Evolutionary conservation across 768 basidiomycete genomes (phyloP), one percentile per base, ranked within the genome.

Genomic region (Dictyophora rubrovolvata): DNA sequence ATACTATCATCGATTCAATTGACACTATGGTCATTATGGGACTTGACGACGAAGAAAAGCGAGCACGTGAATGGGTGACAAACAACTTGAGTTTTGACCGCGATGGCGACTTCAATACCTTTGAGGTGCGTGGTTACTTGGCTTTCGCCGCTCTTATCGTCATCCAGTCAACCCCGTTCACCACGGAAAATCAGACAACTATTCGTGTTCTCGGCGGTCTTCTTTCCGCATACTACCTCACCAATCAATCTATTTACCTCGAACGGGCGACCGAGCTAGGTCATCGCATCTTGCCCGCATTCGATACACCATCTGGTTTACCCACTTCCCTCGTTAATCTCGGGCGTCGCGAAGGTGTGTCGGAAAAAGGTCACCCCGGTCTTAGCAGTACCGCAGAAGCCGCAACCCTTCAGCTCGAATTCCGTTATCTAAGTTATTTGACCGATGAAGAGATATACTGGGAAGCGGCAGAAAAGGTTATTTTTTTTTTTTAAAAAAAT

Each of bases 191-290:
- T 12, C 62, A 94, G 91, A 93, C 89, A 1, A 96, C 93, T 0
- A 97, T 96, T 55, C 85, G 94, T 21, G 81, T 95, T 1, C 77
- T 98, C 2, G 94, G 95, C 9, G 95, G 95, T 0, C 79, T 98
- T 4, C 75, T 97, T 1, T 84, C 93, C 1, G 87, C 93, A 0
- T 85, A 92, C 67, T 83, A 93, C 65, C 78, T 96, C 10, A 85
- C 89, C 0, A 73, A 80, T 34, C 87, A 93, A 60, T 64, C 74
- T 5, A 65, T 94, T 2, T 92, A 82, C 68, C 79, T 96, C 10
- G 75, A 84, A 59, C 84, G 83, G 61, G 91, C 94, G 1, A 71
- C 76, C 10, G 93, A 96, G 56, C 82, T 98, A 1, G 93, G 83
- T 14, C 84, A 93, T 65, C 79, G 93, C n/a, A 80, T 97, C 11